Base-by-base conservation (phyloP, 169 alveolate genomes). In the Eimeria maxima region DNA sequence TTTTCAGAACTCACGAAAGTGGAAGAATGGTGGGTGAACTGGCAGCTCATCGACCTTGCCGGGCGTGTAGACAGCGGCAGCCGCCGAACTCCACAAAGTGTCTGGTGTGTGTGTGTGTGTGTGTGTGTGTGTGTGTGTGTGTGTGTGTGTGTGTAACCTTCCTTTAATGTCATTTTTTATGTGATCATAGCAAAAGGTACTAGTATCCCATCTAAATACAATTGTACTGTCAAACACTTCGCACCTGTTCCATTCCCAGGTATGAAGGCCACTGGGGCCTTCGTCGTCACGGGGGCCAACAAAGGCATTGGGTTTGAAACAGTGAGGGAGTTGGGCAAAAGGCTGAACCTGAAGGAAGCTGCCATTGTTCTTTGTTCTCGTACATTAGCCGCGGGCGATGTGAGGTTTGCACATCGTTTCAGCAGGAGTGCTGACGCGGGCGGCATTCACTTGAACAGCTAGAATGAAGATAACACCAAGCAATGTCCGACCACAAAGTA, bases 201-300 rank as follows among this genome's bases (percentile, higher is more conserved):
- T 24, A 16, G 0, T 71, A 14, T 8, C n/a, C 5, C 5, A 0
- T 71, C 38, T 71, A 13, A 14, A 33, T 27, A 38, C 7, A 1
- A 1, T 38, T 38, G 4, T 0, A 14, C 38, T 38, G 53, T 33
- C 81, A 71, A 71, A 71, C 81, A 47, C 14, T 14, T 3, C 4
- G 81, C 81, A 16, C 5, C 14, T 33, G 81, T 24, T n/a, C 55
- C 81, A n/a, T 0, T 13, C 27, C 69, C n/a, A n/a, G n/a, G 1
- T 74, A 29, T 10, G 13, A 83, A 55, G 91, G 67, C 91, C 18
- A n/a, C 73, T 33, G n/a, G 67, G 53, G 86, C 83, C 16, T 84
- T 76, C 44, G 71, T 76, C 20, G 96, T 93, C 57, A 93, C 96
- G 10, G 96, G 96, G 27, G 92, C 84, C 27, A 93, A 93, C 86